Evolutionary conservation across 331 rosid species (phyloP).

Genomic region (Rosa hybrid): DNA sequence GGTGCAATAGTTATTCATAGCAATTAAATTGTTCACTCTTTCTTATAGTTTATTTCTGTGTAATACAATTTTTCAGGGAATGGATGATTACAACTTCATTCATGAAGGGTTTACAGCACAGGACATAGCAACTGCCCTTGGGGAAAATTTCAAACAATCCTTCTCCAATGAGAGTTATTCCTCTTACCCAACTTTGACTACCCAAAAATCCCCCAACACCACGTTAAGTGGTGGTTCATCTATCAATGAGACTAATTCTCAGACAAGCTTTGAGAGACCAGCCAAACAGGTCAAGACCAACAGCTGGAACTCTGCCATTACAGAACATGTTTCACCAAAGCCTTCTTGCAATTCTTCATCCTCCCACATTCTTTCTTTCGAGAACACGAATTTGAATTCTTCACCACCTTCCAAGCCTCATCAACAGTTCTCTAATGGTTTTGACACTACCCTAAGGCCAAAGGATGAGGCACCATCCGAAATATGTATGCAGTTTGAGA

Average conservation of each 20-base stretch:
- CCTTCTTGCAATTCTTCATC: constrained; percentile 28
- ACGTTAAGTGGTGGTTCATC: constrained; percentile 26
- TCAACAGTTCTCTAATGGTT: not conserved
- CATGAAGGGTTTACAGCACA: constrained; percentile 23
- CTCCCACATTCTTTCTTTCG: constrained; percentile 53
- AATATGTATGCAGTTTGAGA: constrained; percentile 21
- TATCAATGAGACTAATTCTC: constrained; percentile 18
- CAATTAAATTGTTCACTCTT: not conserved
- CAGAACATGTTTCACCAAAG: constrained; percentile 21
- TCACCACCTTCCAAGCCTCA: constrained; percentile 13
- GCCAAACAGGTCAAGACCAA: constrained; percentile 27
- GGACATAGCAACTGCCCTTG: constrained; percentile 12
- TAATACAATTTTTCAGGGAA: constrained; percentile 17
- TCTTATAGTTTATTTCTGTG: not conserved
- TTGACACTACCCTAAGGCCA: constrained; percentile 14
- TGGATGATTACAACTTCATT: constrained; percentile 27
- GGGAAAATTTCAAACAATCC: constrained; percentile 22
- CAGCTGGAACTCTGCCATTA: constrained; percentile 16
- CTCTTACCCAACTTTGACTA: constrained; percentile 20
- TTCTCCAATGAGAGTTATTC: constrained; percentile 34
- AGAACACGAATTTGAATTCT: constrained; percentile 26
- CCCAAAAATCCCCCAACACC: constrained; percentile 6
- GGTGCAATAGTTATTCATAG: too few species aligned
- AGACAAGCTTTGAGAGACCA: constrained; percentile 29
- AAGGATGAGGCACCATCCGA: constrained; percentile 25